Percentiles rank a stretch among this genome's conserved stretches.
Evolutionary conservation across 2,329 filamentous ascomycete species (phyloP).

Genomic region (Neocatenulostroma microsporum): DNA sequence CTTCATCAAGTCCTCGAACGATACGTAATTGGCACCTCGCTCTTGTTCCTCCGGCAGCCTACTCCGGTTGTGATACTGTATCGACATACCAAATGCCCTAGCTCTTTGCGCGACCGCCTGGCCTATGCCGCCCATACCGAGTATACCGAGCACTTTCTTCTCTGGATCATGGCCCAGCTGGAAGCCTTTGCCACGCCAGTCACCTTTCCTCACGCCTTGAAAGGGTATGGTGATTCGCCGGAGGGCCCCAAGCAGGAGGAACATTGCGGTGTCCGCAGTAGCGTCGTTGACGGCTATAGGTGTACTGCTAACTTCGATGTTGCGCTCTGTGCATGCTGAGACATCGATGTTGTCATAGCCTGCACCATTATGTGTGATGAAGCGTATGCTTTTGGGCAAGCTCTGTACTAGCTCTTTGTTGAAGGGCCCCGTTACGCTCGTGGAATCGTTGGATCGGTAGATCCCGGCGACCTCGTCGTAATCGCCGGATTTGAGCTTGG

Average conservation of each 20-base stretch:
- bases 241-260: constrained; percentile 47
- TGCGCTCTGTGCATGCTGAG: constrained; percentile 25
- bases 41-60: constrained; percentile 35
- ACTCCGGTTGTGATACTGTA: constrained; percentile 52
- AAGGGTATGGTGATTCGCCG: constrained; percentile 42
- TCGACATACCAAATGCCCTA: constrained; percentile 48
- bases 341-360: constrained; percentile 33
- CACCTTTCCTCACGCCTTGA: constrained; percentile 38
- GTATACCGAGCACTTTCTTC: constrained; percentile 47
- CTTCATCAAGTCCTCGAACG: constrained; percentile 48
- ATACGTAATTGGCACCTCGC: constrained; percentile 45
- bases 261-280: constrained; percentile 42
- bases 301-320: constrained; percentile 39
- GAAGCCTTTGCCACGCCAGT: constrained; percentile 39
- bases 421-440: constrained; percentile 40
- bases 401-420: constrained; percentile 37
- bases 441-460: constrained; percentile 53
- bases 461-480: constrained; percentile 50
- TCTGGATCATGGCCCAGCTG: constrained; percentile 47
- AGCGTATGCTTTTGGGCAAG: constrained; percentile 37
- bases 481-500: constrained; percentile 46
- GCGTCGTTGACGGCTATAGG: constrained; percentile 45
- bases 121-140: constrained; percentile 56
- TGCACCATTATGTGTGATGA: constrained; percentile 39
- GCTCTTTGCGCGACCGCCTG: constrained; percentile 43